phyloP scores from a whole-genome alignment of 331 rosid genomes.

The Malus hybrid region DNA sequence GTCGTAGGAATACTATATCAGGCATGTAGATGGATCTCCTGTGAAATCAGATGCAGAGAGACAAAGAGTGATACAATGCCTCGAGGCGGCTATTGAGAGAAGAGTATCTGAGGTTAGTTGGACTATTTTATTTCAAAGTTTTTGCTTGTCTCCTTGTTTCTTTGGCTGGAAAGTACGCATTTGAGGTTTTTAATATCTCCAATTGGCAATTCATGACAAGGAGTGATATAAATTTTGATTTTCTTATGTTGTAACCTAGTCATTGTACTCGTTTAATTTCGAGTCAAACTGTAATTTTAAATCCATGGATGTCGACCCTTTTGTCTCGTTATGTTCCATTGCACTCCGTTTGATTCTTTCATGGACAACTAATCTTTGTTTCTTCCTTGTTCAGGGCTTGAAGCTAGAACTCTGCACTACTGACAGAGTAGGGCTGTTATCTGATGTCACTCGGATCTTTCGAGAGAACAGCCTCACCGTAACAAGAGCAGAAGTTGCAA shows the following conservation, averaged over 20 bases:
- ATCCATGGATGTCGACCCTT: background rate
- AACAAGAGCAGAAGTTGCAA: conserved; percentile 87
- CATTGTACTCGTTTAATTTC: background rate
- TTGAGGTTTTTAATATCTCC: background rate
- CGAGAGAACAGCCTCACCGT: conserved; percentile 93
- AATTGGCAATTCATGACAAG: background rate
- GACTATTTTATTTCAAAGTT: background rate
- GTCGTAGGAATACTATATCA: conserved; percentile 80
- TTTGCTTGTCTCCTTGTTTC: conserved; percentile 1
- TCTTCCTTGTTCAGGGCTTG: conserved; percentile 59
- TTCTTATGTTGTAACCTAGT: background rate
- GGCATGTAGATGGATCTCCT: conserved; percentile 91
- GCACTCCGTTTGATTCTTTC: background rate
- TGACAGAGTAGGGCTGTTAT: conserved; percentile 86
- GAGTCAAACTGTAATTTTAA: background rate
- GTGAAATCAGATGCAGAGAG: conserved; percentile 98
- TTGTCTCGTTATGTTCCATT: conserved; percentile 5
- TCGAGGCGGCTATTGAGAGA: conserved; percentile 94
- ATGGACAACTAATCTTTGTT: conserved; percentile 15
- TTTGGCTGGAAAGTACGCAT: background rate
- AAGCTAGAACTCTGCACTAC: conserved; percentile 93
- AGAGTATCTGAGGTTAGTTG: conserved; percentile 76
- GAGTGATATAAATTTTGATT: background rate
- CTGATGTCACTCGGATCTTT: conserved; percentile 86
- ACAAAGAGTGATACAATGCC: conserved; percentile 84